phyloP scores from a whole-genome alignment of 192 early-diverging fungal genomes.

The Gigaspora rosea region DNA sequence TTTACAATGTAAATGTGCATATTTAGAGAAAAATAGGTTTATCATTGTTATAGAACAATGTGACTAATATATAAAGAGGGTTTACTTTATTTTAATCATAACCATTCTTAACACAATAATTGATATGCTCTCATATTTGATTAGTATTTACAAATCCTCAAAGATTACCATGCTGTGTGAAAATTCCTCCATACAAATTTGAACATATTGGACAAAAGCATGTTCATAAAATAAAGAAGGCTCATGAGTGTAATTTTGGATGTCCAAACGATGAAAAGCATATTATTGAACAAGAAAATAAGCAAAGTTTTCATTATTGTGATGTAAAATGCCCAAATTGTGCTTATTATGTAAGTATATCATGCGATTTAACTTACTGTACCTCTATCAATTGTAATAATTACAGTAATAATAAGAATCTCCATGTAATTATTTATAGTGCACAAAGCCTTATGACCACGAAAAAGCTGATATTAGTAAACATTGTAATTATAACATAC shows the following conservation, averaged over 20 bases:
- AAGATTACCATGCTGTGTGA: conserved; percentile 35
- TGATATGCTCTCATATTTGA: background rate
- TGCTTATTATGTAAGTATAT: conserved; percentile 23
- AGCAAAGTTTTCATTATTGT: conserved; percentile 27
- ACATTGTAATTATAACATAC: conserved; percentile 25
- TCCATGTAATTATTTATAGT: conserved; percentile 24
- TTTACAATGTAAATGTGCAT: too few species aligned
- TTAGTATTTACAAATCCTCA: conserved; percentile 36
- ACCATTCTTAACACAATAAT: background rate
- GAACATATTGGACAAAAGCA: conserved; percentile 36
- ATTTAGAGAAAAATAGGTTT: too few species aligned
- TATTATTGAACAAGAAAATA: conserved; percentile 17
- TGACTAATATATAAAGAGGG: too few species aligned
- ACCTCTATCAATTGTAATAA: background rate
- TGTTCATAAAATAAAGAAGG: conserved; percentile 32
- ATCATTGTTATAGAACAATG: too few species aligned
- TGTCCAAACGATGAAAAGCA: conserved; percentile 34
- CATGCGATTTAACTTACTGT: background rate
- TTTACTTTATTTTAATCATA: background rate
- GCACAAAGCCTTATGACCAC: conserved; percentile 35
- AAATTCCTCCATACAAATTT: conserved; percentile 41
- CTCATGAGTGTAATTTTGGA: conserved; percentile 35
- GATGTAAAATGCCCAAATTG: conserved; percentile 31
- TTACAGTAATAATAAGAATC: background rate
- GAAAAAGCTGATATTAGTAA: conserved; percentile 33